A percentile compares a stretch with the other conserved stretches of the same genome.
phyloP scores from a whole-genome alignment of 805 yeast genomes.

The Zygoascus flipseniorum region DNA sequence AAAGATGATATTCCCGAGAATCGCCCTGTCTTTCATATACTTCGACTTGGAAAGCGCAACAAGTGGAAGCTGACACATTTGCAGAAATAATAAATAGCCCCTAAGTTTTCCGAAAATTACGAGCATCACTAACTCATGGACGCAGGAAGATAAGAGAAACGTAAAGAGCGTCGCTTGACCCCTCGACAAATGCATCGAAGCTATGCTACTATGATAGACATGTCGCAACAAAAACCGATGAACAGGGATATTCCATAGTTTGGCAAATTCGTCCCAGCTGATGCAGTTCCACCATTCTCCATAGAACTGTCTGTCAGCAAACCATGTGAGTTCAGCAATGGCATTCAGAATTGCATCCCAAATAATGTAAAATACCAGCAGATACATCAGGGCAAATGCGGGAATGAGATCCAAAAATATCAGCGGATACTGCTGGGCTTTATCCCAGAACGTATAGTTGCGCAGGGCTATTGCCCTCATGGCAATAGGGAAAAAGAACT shows the following conservation, averaged over 20 bases:
- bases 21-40: constrained; percentile 38
- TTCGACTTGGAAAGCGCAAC: constrained; percentile 54
- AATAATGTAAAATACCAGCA: constrained; percentile 76
- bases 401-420: constrained; percentile 68
- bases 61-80: constrained; percentile 82
- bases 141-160: constrained; percentile 57
- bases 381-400: constrained; percentile 65
- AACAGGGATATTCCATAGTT: constrained; percentile 93
- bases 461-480: constrained; percentile 49
- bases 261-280: constrained; percentile 86
- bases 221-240: constrained; percentile 84
- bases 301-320: constrained; percentile 88
- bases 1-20: constrained; percentile 72
- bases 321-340: constrained; percentile 78
- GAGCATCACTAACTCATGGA: constrained; percentile 91
- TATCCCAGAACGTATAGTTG: constrained; percentile 37
- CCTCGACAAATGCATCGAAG: constrained; percentile 61
- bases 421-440: constrained; percentile 43
- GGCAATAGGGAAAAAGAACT: constrained; percentile 65
- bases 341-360: constrained; percentile 93
- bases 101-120: constrained; percentile 72
- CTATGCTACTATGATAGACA: constrained; percentile 85
- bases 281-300: constrained; percentile 98
- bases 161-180: constrained; percentile 57
- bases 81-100: constrained; percentile 71